Conservation (phyloP, 2,329 filamentous ascomycete genomes). For the Niveomyces coronatus region DNA sequence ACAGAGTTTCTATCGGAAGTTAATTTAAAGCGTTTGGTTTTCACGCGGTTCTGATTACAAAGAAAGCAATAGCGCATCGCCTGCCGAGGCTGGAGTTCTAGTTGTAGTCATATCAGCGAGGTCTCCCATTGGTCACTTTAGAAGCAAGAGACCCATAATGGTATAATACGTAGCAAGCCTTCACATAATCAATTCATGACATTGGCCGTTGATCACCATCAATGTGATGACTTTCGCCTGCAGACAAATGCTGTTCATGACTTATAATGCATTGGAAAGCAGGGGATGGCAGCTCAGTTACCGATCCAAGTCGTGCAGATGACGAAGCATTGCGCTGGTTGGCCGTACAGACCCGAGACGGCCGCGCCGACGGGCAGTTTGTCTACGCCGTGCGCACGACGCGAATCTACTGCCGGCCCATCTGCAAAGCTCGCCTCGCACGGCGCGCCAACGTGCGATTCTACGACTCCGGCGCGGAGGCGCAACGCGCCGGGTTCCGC, state of each 20-base stretch:
- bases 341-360: slow-evolving; percentile 25
- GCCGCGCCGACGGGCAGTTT: slow-evolving; percentile 28
- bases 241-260: neutral
- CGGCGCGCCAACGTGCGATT: slow-evolving; percentile 50
- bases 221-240: neutral
- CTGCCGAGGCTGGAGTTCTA: no score
- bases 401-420: slow-evolving; percentile 49
- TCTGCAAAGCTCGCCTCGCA: slow-evolving; percentile 49
- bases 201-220: neutral
- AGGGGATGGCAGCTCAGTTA: neutral
- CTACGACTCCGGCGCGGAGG: slow-evolving; percentile 34
- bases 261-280: neutral
- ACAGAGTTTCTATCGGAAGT: no score
- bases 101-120: no score
- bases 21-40: no score
- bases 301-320: slow-evolving; percentile 8
- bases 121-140: slow-evolving; percentile 24
- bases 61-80: no score
- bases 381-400: slow-evolving; percentile 35
- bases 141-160: slow-evolving; percentile 19
- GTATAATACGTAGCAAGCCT: neutral
- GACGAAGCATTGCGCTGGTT: slow-evolving; percentile 26
- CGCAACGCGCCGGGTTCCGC: slow-evolving; percentile 38
- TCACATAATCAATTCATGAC: neutral
- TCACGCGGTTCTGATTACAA: no score